phyloP scores from a whole-genome alignment of 306 rosid genomes.

The Psophocarpus tetragonolobus region DNA sequence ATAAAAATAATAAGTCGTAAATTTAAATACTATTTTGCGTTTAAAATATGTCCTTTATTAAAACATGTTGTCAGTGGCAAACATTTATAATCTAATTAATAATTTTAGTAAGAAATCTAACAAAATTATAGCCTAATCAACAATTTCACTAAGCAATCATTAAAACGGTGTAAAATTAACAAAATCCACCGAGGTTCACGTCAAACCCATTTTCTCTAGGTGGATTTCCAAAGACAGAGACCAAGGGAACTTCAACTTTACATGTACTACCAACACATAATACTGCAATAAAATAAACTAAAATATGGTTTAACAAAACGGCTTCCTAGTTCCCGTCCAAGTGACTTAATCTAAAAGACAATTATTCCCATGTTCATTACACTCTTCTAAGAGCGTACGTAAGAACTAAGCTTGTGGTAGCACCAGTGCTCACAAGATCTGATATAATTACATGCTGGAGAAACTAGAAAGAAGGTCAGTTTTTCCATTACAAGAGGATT shows the following conservation, averaged over 20 bases:
- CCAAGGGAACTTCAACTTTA: not conserved
- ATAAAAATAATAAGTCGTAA: no score
- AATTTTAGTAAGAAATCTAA: no score
- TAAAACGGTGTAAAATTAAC: not conserved
- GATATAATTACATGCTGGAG: constrained; percentile 23
- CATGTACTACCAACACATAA: constrained; percentile 3
- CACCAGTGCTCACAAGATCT: constrained; percentile 14
- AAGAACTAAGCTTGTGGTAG: constrained; percentile 1
- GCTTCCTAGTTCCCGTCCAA: not conserved
- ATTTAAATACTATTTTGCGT: no score
- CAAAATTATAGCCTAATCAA: no score
- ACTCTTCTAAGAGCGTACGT: not conserved
- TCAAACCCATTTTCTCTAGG: not conserved
- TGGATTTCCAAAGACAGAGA: not conserved
- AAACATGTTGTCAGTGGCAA: no score
- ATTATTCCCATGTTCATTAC: constrained; percentile 30
- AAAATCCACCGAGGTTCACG: not conserved
- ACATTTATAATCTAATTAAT: no score
- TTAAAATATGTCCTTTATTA: no score
- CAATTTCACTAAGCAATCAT: no score
- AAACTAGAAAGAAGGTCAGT: constrained; percentile 4
- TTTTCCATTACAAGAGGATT: constrained; percentile 12
- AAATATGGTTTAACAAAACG: not conserved
- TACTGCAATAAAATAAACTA: not conserved
- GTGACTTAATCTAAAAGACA: constrained; percentile 29